phyloP scores from a whole-genome alignment of 169 alveolate genomes.

The Eimeria necatrix region DNA sequence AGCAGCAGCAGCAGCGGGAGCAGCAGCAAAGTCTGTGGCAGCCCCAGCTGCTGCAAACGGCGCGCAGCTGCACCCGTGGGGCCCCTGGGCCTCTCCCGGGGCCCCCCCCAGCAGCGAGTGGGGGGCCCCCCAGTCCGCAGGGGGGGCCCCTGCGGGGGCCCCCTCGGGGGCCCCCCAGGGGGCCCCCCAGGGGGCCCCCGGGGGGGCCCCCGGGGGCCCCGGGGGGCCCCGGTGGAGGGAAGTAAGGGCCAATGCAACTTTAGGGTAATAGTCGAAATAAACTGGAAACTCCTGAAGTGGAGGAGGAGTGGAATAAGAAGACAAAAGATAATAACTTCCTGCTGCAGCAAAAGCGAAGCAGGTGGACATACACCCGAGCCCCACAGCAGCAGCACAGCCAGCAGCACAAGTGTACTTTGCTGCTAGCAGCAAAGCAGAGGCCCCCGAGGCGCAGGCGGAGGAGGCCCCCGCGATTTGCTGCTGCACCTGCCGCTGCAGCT shows the following conservation, averaged over 20 bases:
- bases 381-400: neutral
- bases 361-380: neutral
- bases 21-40: neutral
- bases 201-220: neutral
- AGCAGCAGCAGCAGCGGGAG: neutral
- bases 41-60: neutral
- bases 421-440: neutral
- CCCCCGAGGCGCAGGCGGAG: slow-evolving; percentile 2
- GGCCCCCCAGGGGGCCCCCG: neutral
- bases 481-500: neutral
- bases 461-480: neutral
- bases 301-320: slow-evolving; percentile 36
- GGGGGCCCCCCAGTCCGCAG: neutral
- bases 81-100: no score
- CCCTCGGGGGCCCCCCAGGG: neutral
- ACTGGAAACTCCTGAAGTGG: slow-evolving; percentile 73
- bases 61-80: no score
- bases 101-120: neutral
- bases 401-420: neutral
- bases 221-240: neutral
- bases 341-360: slow-evolving; percentile 1
- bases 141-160: neutral
- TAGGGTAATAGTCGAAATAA: slow-evolving; percentile 43
- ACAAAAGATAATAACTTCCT: neutral
- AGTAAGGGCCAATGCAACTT: slow-evolving; percentile 29